Percentiles rank a stretch among this genome's conserved stretches.
Evolutionary conservation across 2,329 filamentous ascomycete species (phyloP).

Genomic region (Pseudopyrenochaeta lycopersici): DNA sequence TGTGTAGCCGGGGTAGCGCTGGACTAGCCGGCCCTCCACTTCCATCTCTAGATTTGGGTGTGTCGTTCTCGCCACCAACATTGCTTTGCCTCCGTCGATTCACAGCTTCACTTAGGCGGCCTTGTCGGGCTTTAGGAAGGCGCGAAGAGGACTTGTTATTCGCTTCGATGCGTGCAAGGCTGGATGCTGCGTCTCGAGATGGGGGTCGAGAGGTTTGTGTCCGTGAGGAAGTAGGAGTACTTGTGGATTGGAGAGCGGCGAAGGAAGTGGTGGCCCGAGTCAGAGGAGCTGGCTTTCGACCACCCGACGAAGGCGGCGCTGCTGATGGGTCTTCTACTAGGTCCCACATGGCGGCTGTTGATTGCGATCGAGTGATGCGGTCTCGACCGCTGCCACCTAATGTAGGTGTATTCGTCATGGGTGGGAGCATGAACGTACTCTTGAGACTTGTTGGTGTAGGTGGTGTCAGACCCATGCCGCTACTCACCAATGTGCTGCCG

Average conservation of each 20-base stretch:
- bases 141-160: conserved; percentile 30
- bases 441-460: conserved; percentile 46
- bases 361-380: conserved; percentile 39
- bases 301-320: conserved; percentile 26
- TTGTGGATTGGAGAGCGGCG: conserved; percentile 23
- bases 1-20: conserved; percentile 43
- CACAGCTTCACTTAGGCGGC: conserved; percentile 39
- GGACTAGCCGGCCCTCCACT: conserved; percentile 7
- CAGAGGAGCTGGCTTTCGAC: conserved; percentile 31
- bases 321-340: conserved; percentile 39
- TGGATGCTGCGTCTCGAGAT: conserved; percentile 38
- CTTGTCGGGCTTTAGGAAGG: conserved; percentile 44
- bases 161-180: conserved; percentile 34
- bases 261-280: conserved; percentile 39
- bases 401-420: conserved; percentile 37
- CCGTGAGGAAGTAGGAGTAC: conserved; percentile 26
- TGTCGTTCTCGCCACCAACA: conserved; percentile 34
- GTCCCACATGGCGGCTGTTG: conserved; percentile 45
- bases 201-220: conserved; percentile 33
- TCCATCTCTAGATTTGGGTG: conserved; percentile 11
- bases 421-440: conserved; percentile 35
- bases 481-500: conserved; percentile 37
- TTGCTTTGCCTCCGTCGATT: conserved; percentile 35
- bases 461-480: conserved; percentile 40
- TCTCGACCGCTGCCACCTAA: conserved; percentile 30